A percentile compares a stretch with the other conserved stretches of the same genome.
phyloP scores from a whole-genome alignment of 164 flowering plant genomes.

The Tetracentron sinense region DNA sequence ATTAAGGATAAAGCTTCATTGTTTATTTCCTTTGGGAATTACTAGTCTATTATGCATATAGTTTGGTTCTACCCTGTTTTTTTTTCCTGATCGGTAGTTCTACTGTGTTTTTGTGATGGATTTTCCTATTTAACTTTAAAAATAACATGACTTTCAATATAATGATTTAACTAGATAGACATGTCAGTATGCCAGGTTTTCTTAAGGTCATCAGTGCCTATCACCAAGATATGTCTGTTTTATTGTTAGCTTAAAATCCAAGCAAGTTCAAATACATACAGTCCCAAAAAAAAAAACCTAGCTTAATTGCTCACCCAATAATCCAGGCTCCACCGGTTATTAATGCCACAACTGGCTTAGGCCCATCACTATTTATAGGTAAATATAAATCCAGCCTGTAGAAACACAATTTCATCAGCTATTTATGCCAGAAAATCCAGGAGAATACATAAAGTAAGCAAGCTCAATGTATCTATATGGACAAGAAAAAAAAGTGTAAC shows the following conservation, averaged over 20 bases:
- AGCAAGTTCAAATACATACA: not conserved
- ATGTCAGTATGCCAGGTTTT: not conserved
- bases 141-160: not conserved
- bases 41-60: not conserved
- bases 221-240: not conserved
- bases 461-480: not conserved
- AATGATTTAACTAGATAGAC: not conserved
- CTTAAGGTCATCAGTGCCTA: not conserved
- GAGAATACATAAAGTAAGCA: not conserved
- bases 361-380: conserved; percentile 48
- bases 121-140: not conserved
- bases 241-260: not conserved
- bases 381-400: conserved; percentile 86
- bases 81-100: no score
- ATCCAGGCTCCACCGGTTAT: conserved; percentile 99
- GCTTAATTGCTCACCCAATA: conserved; percentile 65
- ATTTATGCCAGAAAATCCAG: not conserved
- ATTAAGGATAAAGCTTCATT: not conserved
- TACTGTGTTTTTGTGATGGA: not conserved
- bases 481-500: not conserved
- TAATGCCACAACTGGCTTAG: conserved; percentile 91
- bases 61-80: no score
- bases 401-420: conserved; percentile 12
- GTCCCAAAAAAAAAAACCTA: not conserved
- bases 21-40: not conserved